A percentile compares a stretch with the other conserved stretches of the same genome.
These are phyloP conservation scores for Suhomyces sp. DNA, from an alignment of 805 yeast species.

Conservation along the genomic window DNA sequence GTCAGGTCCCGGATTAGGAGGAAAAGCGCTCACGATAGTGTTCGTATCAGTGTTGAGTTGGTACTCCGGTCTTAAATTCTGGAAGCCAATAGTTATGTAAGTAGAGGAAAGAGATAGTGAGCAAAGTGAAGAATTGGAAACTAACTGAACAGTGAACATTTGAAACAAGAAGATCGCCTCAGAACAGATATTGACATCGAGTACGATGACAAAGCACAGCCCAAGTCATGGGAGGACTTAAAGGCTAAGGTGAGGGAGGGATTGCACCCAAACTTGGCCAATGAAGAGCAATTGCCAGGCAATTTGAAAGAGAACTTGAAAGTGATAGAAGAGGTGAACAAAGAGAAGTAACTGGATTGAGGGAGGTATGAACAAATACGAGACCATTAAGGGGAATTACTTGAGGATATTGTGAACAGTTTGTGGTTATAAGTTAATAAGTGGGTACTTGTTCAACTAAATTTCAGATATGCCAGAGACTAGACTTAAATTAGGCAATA, in stretches of 20 bases:
- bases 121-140: no score
- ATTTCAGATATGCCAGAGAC: no score
- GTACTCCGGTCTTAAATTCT: conserved; percentile 60
- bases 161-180: conserved; percentile 63
- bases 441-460: no score
- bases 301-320: conserved; percentile 9
- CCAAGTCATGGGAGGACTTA: conserved; percentile 40
- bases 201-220: conserved; percentile 33
- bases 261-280: conserved; percentile 26
- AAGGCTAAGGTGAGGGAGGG: conserved; percentile 29
- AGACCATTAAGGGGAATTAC: no score
- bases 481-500: no score
- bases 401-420: no score
- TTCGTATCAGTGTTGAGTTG: conserved; percentile 33
- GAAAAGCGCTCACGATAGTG: conserved; percentile 22
- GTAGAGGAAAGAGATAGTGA: conserved; percentile 21
- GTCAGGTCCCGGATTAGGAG: conserved; percentile 20
- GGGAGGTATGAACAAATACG: no score
- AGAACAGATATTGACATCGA: conserved; percentile 61
- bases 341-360: conserved; percentile 5
- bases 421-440: no score
- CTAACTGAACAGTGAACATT: conserved; percentile 50
- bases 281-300: no score
- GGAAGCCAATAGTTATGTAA: conserved; percentile 70
- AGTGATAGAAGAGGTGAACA: conserved; percentile 9